phyloP scores from a whole-genome alignment of 176 grass and related monocot species.

The Oryza coarctata region DNA sequence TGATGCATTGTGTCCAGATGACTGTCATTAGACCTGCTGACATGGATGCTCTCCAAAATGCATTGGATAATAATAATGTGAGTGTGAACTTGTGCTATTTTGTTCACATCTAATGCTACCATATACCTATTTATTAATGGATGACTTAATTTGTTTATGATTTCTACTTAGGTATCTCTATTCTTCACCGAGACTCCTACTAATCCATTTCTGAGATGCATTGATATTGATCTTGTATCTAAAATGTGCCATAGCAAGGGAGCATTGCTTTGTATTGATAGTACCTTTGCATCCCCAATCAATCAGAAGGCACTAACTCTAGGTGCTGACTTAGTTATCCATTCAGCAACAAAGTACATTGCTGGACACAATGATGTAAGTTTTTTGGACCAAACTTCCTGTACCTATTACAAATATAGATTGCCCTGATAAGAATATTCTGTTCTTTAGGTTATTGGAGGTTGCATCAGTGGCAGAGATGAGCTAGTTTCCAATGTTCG shows the following conservation, averaged over 20 bases:
- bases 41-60: constrained; percentile 70
- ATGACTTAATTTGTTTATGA: constrained; percentile 4
- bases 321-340: constrained; percentile 92
- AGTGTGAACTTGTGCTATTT: constrained; percentile 18
- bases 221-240: constrained; percentile 89
- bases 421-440: constrained; percentile 6
- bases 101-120: not conserved
- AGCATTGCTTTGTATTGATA: constrained; percentile 89
- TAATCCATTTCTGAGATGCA: constrained; percentile 97
- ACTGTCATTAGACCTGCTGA: constrained; percentile 96
- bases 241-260: constrained; percentile 95
- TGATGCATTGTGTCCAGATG: constrained; percentile 50
- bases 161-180: constrained; percentile 73
- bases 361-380: constrained; percentile 97
- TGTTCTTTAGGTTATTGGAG: constrained; percentile 66
- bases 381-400: constrained; percentile 13
- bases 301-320: constrained; percentile 97
- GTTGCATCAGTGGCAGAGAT: constrained; percentile 71
- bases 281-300: constrained; percentile 94
- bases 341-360: constrained; percentile 99
- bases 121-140: constrained; percentile 4
- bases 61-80: constrained; percentile 87
- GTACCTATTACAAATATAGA: not conserved
- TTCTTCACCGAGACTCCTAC: constrained; percentile 99
- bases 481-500: constrained; percentile 76